A percentile compares a stretch with the other conserved stretches of the same genome.
phyloP scores from a whole-genome alignment of 73 alveolate genomes.

The Breviolum minutum region DNA sequence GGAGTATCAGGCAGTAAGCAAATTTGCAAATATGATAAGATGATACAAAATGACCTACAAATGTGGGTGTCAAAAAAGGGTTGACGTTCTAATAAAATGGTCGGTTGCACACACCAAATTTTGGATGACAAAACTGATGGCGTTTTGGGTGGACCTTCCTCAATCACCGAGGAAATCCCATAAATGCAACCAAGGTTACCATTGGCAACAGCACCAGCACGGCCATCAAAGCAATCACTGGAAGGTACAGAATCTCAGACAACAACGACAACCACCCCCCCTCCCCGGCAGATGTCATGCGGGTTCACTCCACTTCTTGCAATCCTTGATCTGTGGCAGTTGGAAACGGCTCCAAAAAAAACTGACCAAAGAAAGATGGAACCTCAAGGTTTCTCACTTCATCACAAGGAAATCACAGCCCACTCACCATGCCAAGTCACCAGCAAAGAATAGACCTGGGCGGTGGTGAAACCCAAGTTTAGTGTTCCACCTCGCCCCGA shows the following conservation, averaged over 20 bases:
- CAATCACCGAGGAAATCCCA: neutral
- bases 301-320: neutral
- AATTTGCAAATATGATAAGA: too few species aligned
- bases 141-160: neutral
- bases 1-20: too few species aligned
- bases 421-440: neutral
- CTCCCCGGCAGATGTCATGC: too few species aligned
- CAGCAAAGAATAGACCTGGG: constrained; percentile 33
- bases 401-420: neutral
- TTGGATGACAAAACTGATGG: neutral
- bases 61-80: too few species aligned
- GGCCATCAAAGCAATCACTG: constrained; percentile 38
- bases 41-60: too few species aligned
- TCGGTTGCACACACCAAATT: too few species aligned
- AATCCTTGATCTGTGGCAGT: too few species aligned
- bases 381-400: neutral
- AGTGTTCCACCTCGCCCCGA: too few species aligned
- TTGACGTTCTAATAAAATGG: too few species aligned
- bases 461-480: neutral
- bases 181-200: constrained; percentile 1
- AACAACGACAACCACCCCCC: neutral
- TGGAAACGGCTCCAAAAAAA: too few species aligned
- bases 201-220: constrained; percentile 55
- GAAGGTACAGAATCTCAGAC: neutral
- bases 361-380: too few species aligned